Conservation (phyloP, 768 basidiomycete species). For the Chiua virens region DNA sequence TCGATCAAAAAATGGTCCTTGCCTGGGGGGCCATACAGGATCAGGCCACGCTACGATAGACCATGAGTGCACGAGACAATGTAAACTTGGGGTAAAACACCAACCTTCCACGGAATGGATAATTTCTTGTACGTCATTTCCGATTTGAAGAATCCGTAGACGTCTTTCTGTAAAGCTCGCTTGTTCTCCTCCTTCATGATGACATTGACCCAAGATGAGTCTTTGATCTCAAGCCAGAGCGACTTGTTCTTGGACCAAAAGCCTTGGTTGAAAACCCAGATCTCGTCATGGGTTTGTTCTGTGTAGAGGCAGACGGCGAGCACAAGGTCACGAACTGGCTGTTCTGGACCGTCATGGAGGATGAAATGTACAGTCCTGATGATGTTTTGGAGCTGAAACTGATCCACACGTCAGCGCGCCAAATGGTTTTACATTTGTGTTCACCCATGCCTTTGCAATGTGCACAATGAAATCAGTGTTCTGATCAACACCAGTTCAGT, state of each 20-base stretch:
- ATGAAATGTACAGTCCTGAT: conserved; percentile 43
- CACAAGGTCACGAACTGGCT: conserved; percentile 50
- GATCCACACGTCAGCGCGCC: not conserved
- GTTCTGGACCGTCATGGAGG: conserved; percentile 61
- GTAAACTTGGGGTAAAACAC: not conserved
- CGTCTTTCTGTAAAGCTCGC: conserved; percentile 63
- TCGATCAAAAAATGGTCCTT: conserved; percentile 7
- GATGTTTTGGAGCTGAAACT: conserved; percentile 33
- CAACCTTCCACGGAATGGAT: conserved; percentile 81
- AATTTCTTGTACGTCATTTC: conserved; percentile 71
- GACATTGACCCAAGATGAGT: conserved; percentile 72
- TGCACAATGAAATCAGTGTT: conserved; percentile 58
- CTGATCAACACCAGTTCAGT: conserved; percentile 31
- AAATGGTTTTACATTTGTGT: not conserved
- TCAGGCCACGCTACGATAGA: conserved; percentile 64
- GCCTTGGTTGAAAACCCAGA: conserved; percentile 76
- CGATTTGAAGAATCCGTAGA: conserved; percentile 79
- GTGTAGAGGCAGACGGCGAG: conserved; percentile 51
- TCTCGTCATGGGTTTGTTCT: conserved; percentile 60
- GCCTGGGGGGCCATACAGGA: conserved; percentile 83
- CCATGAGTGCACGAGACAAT: not conserved
- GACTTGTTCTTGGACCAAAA: conserved; percentile 62
- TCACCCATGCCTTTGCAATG: conserved; percentile 43
- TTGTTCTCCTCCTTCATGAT: conserved; percentile 74
- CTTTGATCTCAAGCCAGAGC: conserved; percentile 63